These are phyloP conservation scores for Hypoxylon sp. DNA, from an alignment of 2,329 filamentous ascomycete species.

Conservation along the genomic window DNA sequence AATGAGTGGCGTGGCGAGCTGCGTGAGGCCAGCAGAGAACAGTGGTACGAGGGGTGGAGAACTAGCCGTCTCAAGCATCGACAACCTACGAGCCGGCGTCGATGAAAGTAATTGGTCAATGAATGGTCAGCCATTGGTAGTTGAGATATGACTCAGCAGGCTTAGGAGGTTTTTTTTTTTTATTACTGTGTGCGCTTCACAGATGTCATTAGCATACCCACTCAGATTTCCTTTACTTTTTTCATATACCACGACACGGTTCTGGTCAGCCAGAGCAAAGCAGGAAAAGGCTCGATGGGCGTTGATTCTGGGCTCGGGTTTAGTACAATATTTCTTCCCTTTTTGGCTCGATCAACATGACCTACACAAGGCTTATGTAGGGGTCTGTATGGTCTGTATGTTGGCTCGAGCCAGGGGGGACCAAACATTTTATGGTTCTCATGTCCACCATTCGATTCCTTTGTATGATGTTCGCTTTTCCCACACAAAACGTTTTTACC, in stretches of 20 bases:
- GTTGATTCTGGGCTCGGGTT: slow-evolving; percentile 41
- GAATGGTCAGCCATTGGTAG: slow-evolving; percentile 5
- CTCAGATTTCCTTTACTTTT: slow-evolving; percentile 39
- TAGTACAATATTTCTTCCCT: slow-evolving; percentile 34
- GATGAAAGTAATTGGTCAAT: slow-evolving; percentile 52
- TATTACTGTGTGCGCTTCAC: slow-evolving; percentile 40
- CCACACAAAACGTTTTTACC: slow-evolving; percentile 1
- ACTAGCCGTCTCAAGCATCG: slow-evolving; percentile 74
- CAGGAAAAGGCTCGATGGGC: slow-evolving; percentile 42
- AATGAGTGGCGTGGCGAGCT: slow-evolving; percentile 92
- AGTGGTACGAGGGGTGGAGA: slow-evolving; percentile 97
- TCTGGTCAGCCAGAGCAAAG: slow-evolving; percentile 38
- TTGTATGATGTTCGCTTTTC: slow-evolving; percentile 30
- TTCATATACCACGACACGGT: slow-evolving; percentile 44
- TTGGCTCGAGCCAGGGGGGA: slow-evolving; percentile 3
- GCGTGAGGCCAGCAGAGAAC: slow-evolving; percentile 87
- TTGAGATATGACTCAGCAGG: slow-evolving; percentile 43
- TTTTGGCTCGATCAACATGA: slow-evolving; percentile 21
- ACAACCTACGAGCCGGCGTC: slow-evolving; percentile 55
- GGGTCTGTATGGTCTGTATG: not conserved
- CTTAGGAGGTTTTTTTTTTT: slow-evolving; percentile 43
- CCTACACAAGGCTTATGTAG: not conserved
- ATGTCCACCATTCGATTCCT: slow-evolving; percentile 34
- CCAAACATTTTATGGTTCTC: slow-evolving; percentile 23
- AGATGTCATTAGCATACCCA: slow-evolving; percentile 48